Base-by-base conservation (phyloP, 306 rosid species). In the Pachyrhizus erosus region DNA sequence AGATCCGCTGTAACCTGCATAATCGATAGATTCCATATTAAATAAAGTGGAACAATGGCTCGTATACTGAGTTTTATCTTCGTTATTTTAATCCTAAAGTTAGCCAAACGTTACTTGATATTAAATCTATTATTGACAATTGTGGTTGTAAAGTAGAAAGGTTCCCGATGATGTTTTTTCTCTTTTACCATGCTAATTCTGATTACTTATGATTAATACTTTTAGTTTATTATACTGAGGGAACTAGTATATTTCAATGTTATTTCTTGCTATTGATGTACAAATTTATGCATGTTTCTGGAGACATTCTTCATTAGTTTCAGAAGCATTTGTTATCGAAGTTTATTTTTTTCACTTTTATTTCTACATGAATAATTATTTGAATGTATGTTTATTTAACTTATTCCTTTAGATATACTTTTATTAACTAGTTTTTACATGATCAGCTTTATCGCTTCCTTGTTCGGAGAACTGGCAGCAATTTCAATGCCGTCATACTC, bases 381-480 rank as follows among this genome's bases (percentile, higher is more conserved):
- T 39, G 15, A 52, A 42, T 83, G 26, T 48, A 24, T 48, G 76
- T 12, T 17, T 29, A n/a, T 0, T 2, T 57, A 9, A n/a, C 21
- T 34, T 51, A 13, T 2, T 31, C 2, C 29, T 24, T 23, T 46
- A 0, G 60, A 4, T 39, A 12, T 78, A 42, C 75, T n/a, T 72
- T 55, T 61, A 76, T 83, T 89, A 71, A 78, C 51, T 67, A 7
- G 9, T 6, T 74, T 45, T 75, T 31, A 33, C 13, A 2, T 84
- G 8, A 46, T 79, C 85, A 92, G 98, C 96, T 94, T 27, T 94
- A 94, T 76, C 92, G 97, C 40, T 94, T 94, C 87, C 95, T 94
- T 73, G 97, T 91, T 27, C 87, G 98, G 84, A 92, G 97, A 67
- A 92, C 97, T 66, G 91, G 92, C 24, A 94, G 97, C 88, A 87